Percentiles rank a stretch among this genome's conserved stretches.
These are phyloP conservation scores for Ustilaginoidea virens DNA, from an alignment of 2,329 filamentous ascomycete species.

Conservation along the genomic window DNA sequence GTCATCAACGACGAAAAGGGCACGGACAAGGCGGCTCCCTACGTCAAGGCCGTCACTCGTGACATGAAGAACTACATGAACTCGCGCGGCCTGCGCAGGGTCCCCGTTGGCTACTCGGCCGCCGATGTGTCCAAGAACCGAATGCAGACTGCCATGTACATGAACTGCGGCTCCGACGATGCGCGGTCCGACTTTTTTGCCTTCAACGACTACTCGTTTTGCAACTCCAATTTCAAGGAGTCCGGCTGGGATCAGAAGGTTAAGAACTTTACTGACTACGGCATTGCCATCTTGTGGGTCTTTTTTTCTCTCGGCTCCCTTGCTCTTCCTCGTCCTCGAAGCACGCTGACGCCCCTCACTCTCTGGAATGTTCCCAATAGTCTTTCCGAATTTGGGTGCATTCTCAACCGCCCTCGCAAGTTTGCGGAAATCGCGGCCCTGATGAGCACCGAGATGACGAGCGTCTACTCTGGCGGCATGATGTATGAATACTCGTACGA, in stretches of 20 bases:
- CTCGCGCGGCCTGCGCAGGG: conserved; percentile 41
- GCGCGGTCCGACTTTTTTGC: conserved; percentile 79
- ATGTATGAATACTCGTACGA: conserved; percentile 91
- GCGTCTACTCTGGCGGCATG: conserved; percentile 86
- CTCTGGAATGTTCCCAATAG: conserved; percentile 10
- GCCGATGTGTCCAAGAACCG: conserved; percentile 79
- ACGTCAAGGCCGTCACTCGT: conserved; percentile 65
- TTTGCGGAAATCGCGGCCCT: conserved; percentile 69
- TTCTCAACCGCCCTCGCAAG: conserved; percentile 54
- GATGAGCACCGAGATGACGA: conserved; percentile 71
- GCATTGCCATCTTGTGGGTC: conserved; percentile 63
- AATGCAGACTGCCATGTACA: conserved; percentile 73
- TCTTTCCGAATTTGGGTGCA: conserved; percentile 92
- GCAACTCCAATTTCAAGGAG: conserved; percentile 50
- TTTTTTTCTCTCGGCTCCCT: not conserved
- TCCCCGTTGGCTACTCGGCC: conserved; percentile 62
- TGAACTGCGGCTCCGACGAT: conserved; percentile 82
- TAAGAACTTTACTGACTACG: conserved; percentile 72
- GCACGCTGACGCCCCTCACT: not conserved
- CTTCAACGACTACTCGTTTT: conserved; percentile 86
- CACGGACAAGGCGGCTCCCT: conserved; percentile 52
- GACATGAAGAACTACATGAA: conserved; percentile 60
- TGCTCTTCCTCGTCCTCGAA: not conserved
- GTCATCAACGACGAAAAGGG: conserved; percentile 53
- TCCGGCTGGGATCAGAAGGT: conserved; percentile 85